Conservation (phyloP, 345 rosid species). For the Alliaria petiolata region DNA sequence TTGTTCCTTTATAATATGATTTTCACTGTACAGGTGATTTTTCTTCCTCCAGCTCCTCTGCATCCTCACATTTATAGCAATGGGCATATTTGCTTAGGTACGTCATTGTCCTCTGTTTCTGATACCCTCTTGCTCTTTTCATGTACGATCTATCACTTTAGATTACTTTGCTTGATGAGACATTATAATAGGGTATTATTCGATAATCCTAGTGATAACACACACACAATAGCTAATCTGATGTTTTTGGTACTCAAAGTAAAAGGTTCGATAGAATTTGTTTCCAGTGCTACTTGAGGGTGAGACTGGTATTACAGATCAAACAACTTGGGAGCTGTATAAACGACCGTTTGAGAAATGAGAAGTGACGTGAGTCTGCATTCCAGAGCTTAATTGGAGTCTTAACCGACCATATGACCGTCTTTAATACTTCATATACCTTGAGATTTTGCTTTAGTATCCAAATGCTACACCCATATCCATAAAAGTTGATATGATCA, state of each 20-base stretch:
- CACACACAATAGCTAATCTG: not conserved
- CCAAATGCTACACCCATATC: no score
- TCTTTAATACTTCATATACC: no score
- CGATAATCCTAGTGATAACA: no score
- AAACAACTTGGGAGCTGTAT: not conserved
- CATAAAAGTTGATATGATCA: not conserved
- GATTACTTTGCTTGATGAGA: not conserved
- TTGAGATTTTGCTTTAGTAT: no score
- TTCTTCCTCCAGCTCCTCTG: constrained; percentile 83
- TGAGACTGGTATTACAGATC: not conserved
- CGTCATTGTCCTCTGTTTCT: constrained; percentile 10
- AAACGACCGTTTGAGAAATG: no score
- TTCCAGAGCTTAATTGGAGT: no score
- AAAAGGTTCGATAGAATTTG: not conserved
- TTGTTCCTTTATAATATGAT: not conserved
- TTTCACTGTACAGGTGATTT: constrained; percentile 56
- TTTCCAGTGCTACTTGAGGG: not conserved
- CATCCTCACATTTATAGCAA: constrained; percentile 99
- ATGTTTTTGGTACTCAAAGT: not conserved
- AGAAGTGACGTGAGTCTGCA: no score
- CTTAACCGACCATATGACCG: no score
- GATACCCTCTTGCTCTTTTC: not conserved
- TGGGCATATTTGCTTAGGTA: constrained; percentile 98
- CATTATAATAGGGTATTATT: not conserved
- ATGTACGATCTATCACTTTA: no score